Evolutionary conservation across 192 early-diverging fungal species (phyloP).

Genomic region (Coemansia sp.): DNA sequence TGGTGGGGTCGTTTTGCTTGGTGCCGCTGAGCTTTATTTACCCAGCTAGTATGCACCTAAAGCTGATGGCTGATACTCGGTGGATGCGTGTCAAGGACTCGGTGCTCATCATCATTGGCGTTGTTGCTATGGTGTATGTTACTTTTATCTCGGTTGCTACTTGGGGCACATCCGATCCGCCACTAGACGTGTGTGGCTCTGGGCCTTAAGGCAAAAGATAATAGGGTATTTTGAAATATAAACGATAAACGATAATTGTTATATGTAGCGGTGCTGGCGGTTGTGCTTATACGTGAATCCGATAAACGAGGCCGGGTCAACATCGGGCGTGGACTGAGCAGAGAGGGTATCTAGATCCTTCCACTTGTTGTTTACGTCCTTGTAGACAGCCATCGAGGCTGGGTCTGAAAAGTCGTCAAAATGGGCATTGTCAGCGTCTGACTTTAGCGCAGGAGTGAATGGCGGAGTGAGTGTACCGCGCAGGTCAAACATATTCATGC

Average conservation of each 20-base stretch:
- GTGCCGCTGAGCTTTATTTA: constrained; percentile 85
- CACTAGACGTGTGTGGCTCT: constrained; percentile 31
- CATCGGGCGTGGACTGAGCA: constrained; percentile 43
- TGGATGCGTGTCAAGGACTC: constrained; percentile 60
- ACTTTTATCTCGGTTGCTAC: constrained; percentile 58
- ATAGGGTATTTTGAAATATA: neutral
- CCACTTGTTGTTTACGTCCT: constrained; percentile 61
- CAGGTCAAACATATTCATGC: constrained; percentile 64
- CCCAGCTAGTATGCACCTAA: constrained; percentile 84
- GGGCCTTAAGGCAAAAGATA: neutral
- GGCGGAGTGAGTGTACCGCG: constrained; percentile 65
- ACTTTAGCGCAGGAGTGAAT: constrained; percentile 69
- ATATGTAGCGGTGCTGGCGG: constrained; percentile 42
- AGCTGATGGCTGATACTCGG: constrained; percentile 59
- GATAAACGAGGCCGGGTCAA: constrained; percentile 78
- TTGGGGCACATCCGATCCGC: constrained; percentile 45
- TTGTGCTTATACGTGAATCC: constrained; percentile 76
- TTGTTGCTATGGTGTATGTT: constrained; percentile 79
- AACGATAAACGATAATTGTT: neutral
- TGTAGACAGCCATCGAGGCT: constrained; percentile 60
- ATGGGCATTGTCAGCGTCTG: constrained; percentile 77
- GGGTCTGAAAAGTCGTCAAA: constrained; percentile 75
- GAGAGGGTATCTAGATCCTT: constrained; percentile 38
- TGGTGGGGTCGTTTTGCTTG: constrained; percentile 81
- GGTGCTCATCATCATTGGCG: constrained; percentile 67